Evolutionary conservation across 2,329 filamentous ascomycete species (phyloP), one percentile per base, ranked within the genome.

Genomic region (Colletotrichum lindemuthianum): DNA sequence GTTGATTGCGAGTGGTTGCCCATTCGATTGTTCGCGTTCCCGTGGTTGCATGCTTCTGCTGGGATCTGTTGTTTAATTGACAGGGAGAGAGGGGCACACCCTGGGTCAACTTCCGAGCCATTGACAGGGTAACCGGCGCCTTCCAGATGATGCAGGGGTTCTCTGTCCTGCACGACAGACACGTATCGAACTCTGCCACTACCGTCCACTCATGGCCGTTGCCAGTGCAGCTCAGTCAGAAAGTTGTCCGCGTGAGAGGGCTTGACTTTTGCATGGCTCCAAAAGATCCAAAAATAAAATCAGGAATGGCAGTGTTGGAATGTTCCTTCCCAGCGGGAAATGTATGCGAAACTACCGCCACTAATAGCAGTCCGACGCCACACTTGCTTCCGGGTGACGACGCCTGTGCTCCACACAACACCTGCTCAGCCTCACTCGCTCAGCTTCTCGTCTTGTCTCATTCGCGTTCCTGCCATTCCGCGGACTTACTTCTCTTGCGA

Each of bases 61-160:
- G 32, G 61, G 61, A 37, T 53, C 51, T 52, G 61, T 52, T 56
- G 61, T 65, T 56, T 61, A 56, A 53, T 51, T 56, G 24, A 45
- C 43, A 39, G 34, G 49, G 51, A 32, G 40, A 45, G 58, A 34
- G 4, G 3, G 4, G 24, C 24, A 24, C 24, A 24, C 24, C 24
- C 24, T 24, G 39, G 40, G 24, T 16, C 41, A 48, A 41, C 48
- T 43, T 63, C 48, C 55, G 49, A 54, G 47, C 45, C 47, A 65
- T 63, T 65, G 63, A 63, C 58, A 61, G 51, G 57, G 61, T 61
- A 65, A 61, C 61, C 45, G 58, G 58, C 58, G 52, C 47, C 32
- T 56, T 61, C 51, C 61, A 34, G 36, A 48, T 32, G 41, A 15
- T 32, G 43, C 51, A 51, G 57, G 57, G 51, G 45, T 13, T 24